Percentiles rank a stretch among this genome's conserved stretches.
Conservation (phyloP, 495 filamentous ascomycete species). For the Neurospora pannonica region DNA sequence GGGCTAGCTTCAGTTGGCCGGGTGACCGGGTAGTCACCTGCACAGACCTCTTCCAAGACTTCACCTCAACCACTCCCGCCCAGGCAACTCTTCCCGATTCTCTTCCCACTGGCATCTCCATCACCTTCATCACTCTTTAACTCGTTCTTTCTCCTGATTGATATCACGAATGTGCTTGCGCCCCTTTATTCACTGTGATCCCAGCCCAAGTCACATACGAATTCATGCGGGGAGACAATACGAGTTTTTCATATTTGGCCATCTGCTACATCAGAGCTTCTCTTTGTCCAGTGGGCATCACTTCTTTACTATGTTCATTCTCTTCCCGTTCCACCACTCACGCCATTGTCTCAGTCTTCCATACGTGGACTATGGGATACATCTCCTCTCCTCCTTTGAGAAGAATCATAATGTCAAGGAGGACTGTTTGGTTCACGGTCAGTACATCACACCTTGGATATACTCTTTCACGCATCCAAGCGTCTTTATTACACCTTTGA, state of each 20-base stretch:
- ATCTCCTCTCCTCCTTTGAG: not conserved
- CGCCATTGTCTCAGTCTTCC: not conserved
- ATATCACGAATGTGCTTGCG: not conserved
- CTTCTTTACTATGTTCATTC: not conserved
- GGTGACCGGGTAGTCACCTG: not conserved
- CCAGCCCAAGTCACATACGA: not conserved
- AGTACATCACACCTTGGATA: not conserved
- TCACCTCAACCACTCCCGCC: not conserved
- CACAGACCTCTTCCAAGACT: not conserved
- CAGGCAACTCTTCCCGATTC: not conserved
- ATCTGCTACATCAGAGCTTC: not conserved
- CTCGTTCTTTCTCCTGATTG: not conserved
- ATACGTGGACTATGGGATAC: not conserved
- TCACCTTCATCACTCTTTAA: not conserved
- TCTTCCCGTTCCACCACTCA: not conserved
- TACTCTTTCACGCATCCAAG: not conserved
- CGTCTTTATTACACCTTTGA: not conserved
- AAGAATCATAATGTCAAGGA: not conserved
- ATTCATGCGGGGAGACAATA: not conserved
- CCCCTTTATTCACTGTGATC: not conserved
- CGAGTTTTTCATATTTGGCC: not conserved
- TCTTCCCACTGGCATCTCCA: not conserved
- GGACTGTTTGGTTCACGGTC: not conserved
- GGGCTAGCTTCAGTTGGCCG: not conserved
- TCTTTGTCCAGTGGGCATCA: not conserved